Evolutionary conservation across 768 basidiomycete genomes (phyloP), one percentile per base, ranked within the genome.

Genomic region (Pleurotus salmoneostramineus): DNA sequence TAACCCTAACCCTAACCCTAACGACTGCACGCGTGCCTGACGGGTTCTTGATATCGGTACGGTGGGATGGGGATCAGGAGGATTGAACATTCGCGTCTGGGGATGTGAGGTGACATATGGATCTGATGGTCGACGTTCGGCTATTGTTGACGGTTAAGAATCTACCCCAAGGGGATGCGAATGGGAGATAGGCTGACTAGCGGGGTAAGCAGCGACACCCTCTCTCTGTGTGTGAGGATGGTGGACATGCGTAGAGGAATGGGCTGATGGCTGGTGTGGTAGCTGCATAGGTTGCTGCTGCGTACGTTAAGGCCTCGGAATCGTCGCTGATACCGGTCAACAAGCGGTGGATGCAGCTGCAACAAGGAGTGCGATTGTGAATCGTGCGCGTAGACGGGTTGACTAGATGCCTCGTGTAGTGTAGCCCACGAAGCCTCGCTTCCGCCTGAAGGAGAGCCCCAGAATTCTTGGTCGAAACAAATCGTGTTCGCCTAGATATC

Each of bases 401-500:
- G 52, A 27, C 52, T 36, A 2, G 52, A 42, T 21, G 14, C 32
- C 21, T 55, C 56, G 17, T 64, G 35, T 35, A 4, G 56, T 33
- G 33, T 47, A 3, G 56, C 32, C 46, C 56, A 56, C n/a, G 56
- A 56, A 45, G 44, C 45, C 4, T 15, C 46, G 15, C 32, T 56
- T n/a, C n/a, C n/a, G 8, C 43, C n/a, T 4, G 56, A 27, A 60
- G 67, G 31, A 15, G 50, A 47, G 17, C 58, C 10, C 62, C 17
- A 15, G 58, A 69, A 56, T 66, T 71, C 62, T 78, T 77, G 6
- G 74, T 71, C 2, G 83, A 80, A 10, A 89, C 80, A 43, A 90
- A 81, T 6, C 83, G 76, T 0, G 82, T 86, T 58, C 82, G 81
- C 4, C 88, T 89, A 0, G 86, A 90, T 87, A 0, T 82, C 74